Evolutionary conservation across 1,284 basidiomycete species (phyloP), one percentile per base, ranked within the genome.

Genomic region (Cryptococcus wingfieldii): DNA sequence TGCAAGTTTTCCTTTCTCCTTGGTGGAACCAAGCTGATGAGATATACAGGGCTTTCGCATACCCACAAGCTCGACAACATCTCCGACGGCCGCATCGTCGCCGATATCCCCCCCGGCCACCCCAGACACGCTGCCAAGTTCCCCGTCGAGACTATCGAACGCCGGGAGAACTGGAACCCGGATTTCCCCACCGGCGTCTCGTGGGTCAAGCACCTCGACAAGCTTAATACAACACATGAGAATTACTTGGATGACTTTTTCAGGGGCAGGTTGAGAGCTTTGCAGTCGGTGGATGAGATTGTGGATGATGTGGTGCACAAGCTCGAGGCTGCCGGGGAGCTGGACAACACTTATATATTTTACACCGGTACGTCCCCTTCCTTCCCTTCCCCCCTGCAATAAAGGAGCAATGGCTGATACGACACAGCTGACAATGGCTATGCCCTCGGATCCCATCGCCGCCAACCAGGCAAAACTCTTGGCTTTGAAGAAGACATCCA

Each of bases 181-280:
- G 61, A 65, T 49, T 28, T 50, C 25, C 55, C 67, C 1, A 55
- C 55, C 18, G 71, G 71, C 13, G 70, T 67, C 1, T 68, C 65
- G 1, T 74, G 70, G 70, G 66, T 74, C 2, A 57, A 60, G 18
- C 18, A 55, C 6, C 61, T 74, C 18, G 61, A 65, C 0, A 59
- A 67, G 52, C 58, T 71, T 12, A 72, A 75, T 46, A 23, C 42
- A 2, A 69, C 69, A 1, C 56, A 69, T n/a, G 61, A 66, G 38
- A 64, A 59, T 37, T 72, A 75, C 54, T 55, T 69, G n/a, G 71
- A 72, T 52, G 66, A 75, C n/a, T 73, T 67, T 46, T 69, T 71
- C 55, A 64, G 71, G 5, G 60, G 59, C 0, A 58, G 72, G 1
- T 50, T 75, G 38, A 59, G 68, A 4, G 27, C 67, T 0, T 50